A percentile compares a stretch with the other conserved stretches of the same genome.
These are phyloP conservation scores for Zygotorulaspora florentina DNA, from an alignment of 805 yeast genomes.

Conservation along the genomic window DNA sequence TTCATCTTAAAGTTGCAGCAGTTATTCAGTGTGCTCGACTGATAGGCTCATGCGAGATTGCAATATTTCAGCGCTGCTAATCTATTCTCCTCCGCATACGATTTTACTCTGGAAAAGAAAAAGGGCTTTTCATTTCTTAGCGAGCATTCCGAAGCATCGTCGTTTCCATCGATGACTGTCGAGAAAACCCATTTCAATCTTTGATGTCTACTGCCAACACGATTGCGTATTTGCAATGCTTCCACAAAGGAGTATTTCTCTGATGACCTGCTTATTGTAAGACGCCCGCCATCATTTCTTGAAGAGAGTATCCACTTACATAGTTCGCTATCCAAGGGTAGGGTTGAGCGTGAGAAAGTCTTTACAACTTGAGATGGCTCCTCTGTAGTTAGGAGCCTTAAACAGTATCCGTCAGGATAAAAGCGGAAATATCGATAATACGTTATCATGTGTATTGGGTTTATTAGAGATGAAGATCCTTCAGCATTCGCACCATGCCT, in stretches of 20 bases:
- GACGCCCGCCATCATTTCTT: conserved; percentile 47
- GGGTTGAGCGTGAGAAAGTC: conserved; percentile 38
- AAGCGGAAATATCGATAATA: conserved; percentile 84
- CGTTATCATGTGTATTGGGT: conserved; percentile 79
- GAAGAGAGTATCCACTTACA: conserved; percentile 59
- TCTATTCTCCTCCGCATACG: conserved; percentile 18
- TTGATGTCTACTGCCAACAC: conserved; percentile 62
- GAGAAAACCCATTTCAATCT: conserved; percentile 69
- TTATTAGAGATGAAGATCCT: conserved; percentile 60
- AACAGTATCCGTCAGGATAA: conserved; percentile 69
- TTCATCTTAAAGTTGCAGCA: too few relatives aligned
- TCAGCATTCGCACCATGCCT: conserved; percentile 76
- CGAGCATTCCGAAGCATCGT: conserved; percentile 52
- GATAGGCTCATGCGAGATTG: too few relatives aligned
- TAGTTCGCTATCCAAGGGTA: conserved; percentile 37
- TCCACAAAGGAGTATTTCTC: conserved; percentile 61
- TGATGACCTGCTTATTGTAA: conserved; percentile 55
- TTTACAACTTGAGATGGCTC: conserved; percentile 71
- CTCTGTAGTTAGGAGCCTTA: conserved; percentile 62
- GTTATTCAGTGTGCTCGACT: too few relatives aligned
- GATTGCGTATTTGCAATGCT: conserved; percentile 51
- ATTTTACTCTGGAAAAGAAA: conserved; percentile 61
- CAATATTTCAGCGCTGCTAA: neutral
- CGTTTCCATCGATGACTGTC: conserved; percentile 53
- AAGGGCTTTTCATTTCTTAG: conserved; percentile 74